phyloP scores from a whole-genome alignment of 768 basidiomycete genomes.

The Flagelloscypha sp. region DNA sequence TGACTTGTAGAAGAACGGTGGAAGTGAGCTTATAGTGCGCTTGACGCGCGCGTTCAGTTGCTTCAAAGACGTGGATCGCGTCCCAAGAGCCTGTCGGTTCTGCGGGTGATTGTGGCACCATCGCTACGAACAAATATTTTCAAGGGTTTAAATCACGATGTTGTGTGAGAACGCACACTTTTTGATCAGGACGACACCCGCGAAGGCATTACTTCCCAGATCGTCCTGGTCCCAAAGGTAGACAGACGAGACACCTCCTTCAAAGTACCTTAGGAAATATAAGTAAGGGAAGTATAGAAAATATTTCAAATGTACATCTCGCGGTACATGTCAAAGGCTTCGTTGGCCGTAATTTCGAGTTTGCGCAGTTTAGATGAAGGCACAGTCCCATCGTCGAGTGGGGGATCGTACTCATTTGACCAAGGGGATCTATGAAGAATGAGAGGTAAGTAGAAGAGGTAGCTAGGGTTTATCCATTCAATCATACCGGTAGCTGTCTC shows the following conservation, averaged over 20 bases:
- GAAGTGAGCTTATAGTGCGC: constrained; percentile 97
- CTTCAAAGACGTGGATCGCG: constrained; percentile 96
- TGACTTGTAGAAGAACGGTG: constrained; percentile 91
- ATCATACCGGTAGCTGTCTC: constrained; percentile 74
- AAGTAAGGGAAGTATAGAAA: neutral
- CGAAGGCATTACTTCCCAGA: constrained; percentile 90
- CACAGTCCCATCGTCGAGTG: constrained; percentile 79
- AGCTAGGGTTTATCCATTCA: neutral
- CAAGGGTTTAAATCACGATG: constrained; percentile 4
- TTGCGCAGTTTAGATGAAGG: constrained; percentile 82
- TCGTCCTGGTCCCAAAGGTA: constrained; percentile 99
- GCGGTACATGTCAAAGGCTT: constrained; percentile 95
- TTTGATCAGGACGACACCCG: constrained; percentile 93
- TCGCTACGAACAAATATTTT: constrained; percentile 32
- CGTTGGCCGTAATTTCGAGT: constrained; percentile 88
- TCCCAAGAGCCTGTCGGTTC: constrained; percentile 91
- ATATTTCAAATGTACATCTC: constrained; percentile 58
- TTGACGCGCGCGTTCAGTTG: constrained; percentile 81
- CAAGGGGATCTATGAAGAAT: constrained; percentile 74
- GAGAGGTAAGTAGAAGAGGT: constrained; percentile 7
- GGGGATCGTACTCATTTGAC: constrained; percentile 95
- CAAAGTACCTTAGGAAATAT: constrained; percentile 65
- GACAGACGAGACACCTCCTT: constrained; percentile 95
- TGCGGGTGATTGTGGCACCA: constrained; percentile 44
- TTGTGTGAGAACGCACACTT: constrained; percentile 53